Conservation (phyloP, 495 filamentous ascomycete species). For the Aspergillus olivimuriae region DNA sequence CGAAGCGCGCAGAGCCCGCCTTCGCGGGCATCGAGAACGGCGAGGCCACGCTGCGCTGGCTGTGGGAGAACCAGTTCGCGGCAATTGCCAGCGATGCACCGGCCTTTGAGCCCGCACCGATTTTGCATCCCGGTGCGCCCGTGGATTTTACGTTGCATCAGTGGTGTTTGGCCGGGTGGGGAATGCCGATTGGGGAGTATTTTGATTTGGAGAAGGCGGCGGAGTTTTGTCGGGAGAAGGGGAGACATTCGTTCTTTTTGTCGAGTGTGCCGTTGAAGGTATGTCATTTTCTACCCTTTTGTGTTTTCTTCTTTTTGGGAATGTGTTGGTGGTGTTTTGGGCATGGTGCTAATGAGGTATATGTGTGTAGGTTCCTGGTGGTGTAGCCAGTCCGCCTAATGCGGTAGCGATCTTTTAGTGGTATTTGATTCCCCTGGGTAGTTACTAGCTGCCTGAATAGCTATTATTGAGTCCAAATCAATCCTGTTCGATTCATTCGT, state of each 20-base stretch:
- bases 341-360: neutral
- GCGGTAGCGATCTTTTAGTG: constrained; percentile 42
- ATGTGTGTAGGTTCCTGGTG: constrained; percentile 34
- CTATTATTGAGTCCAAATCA: neutral
- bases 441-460: neutral
- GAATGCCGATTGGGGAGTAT: constrained; percentile 53
- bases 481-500: neutral
- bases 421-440: no score
- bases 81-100: constrained; percentile 46
- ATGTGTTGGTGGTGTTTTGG: neutral
- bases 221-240: constrained; percentile 34
- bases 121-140: constrained; percentile 2
- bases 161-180: constrained; percentile 50
- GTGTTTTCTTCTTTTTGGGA: constrained; percentile 3
- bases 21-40: constrained; percentile 41
- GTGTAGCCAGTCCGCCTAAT: constrained; percentile 49
- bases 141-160: constrained; percentile 38
- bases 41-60: constrained; percentile 37
- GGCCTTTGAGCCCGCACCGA: constrained; percentile 34
- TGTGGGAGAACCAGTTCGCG: constrained; percentile 44
- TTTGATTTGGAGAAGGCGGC: constrained; percentile 49
- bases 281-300: constrained; percentile 7
- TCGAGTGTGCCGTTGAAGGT: constrained; percentile 51
- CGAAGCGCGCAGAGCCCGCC: constrained; percentile 19
- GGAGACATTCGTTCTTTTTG: constrained; percentile 48